Conservation (phyloP, 306 rosid species). For the Mimosa pudica region DNA sequence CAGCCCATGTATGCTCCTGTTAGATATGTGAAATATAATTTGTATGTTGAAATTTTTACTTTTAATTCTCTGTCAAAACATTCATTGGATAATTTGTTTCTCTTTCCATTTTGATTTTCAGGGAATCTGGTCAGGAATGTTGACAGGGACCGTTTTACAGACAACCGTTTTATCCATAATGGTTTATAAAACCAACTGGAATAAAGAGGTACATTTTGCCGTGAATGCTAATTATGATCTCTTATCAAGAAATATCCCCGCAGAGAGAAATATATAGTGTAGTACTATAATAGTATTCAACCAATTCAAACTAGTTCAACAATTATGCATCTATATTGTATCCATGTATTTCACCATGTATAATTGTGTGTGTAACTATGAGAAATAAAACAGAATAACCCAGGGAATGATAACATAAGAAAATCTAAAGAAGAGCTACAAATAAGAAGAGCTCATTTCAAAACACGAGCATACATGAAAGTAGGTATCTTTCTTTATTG, state of each 20-base stretch:
- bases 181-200: constrained; percentile 61
- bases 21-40: not conserved
- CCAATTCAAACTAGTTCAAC: not conserved
- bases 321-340: not conserved
- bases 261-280: not conserved
- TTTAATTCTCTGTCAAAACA: not conserved
- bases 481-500: too few species aligned
- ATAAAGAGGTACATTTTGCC: constrained; percentile 44
- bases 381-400: too few species aligned
- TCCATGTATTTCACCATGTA: not conserved
- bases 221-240: not conserved
- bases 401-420: too few species aligned
- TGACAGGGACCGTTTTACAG: constrained; percentile 60
- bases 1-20: too few species aligned
- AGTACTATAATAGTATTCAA: too few species aligned
- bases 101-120: constrained; percentile 12
- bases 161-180: constrained; percentile 51
- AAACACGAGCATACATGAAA: too few species aligned
- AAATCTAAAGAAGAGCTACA: too few species aligned
- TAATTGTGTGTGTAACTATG: too few species aligned
- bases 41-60: not conserved
- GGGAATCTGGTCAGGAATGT: constrained; percentile 79
- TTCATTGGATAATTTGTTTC: not conserved
- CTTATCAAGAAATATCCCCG: not conserved
- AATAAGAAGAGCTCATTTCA: too few species aligned